These are phyloP conservation scores for Viola odorata DNA, from an alignment of 345 rosid species.

Conservation along the genomic window DNA sequence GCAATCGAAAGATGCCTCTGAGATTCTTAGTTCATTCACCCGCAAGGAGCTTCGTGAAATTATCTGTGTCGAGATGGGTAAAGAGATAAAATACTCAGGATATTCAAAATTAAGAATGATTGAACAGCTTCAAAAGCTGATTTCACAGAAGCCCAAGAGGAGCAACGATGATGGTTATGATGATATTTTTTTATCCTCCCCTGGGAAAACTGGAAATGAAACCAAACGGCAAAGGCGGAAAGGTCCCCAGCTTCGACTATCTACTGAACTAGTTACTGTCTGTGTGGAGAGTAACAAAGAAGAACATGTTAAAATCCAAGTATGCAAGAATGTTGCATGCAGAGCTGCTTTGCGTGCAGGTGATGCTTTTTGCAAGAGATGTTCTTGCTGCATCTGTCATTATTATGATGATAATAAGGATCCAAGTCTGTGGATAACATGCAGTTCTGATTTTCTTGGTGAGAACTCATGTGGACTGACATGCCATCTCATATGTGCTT, in stretches of 20 bases:
- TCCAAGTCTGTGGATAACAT: constrained; percentile 79
- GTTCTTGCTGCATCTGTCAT: constrained; percentile 79
- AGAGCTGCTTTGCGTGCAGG: constrained; percentile 38
- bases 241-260: constrained; percentile 25
- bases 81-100: constrained; percentile 69
- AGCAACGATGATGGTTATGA: constrained; percentile 4
- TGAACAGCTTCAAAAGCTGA: constrained; percentile 59
- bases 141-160: constrained; percentile 36
- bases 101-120: constrained; percentile 67
- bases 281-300: constrained; percentile 23
- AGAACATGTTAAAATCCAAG: constrained; percentile 22
- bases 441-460: constrained; percentile 46
- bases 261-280: constrained; percentile 14
- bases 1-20: constrained; percentile 51
- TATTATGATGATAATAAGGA: constrained; percentile 78
- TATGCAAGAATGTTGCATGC: constrained; percentile 69
- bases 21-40: constrained; percentile 64
- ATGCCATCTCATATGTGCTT: constrained; percentile 68
- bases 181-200: constrained; percentile 7
- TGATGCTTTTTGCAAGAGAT: constrained; percentile 67
- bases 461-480: constrained; percentile 60
- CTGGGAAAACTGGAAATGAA: constrained; percentile 17
- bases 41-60: constrained; percentile 76
- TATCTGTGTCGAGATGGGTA: constrained; percentile 82
- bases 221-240: constrained; percentile 39